A percentile compares a stretch with the other conserved stretches of the same genome.
phyloP scores from a whole-genome alignment of 73 alveolate species.

The Paramecium sexaurelia region DNA sequence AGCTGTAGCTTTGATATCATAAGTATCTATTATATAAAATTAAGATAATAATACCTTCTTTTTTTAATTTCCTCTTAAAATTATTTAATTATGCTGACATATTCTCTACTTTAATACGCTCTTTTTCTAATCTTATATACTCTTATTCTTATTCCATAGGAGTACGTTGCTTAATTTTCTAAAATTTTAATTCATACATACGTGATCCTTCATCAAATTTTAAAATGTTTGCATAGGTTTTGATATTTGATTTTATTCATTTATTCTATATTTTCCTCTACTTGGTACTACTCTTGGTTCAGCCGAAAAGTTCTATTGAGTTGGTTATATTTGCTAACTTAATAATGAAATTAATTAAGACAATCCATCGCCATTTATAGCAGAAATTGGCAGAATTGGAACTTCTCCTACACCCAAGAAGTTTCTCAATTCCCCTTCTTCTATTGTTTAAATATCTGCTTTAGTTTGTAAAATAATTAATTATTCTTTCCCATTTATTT shows the following conservation, averaged over 20 bases:
- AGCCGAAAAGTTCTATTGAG: slow-evolving; percentile 60
- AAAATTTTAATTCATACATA: slow-evolving; percentile 39
- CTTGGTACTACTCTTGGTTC: slow-evolving; percentile 74
- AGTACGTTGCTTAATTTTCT: slow-evolving; percentile 64
- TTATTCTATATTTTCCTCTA: slow-evolving; percentile 68
- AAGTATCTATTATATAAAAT: slow-evolving; percentile 65
- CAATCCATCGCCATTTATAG: slow-evolving; percentile 20
- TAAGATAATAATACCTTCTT: slow-evolving; percentile 50
- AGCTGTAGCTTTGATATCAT: slow-evolving; percentile 91
- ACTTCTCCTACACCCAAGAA: background rate
- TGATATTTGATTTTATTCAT: slow-evolving; percentile 66
- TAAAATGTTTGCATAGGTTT: slow-evolving; percentile 57
- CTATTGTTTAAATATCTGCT: slow-evolving; percentile 54
- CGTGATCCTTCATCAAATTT: slow-evolving; percentile 70
- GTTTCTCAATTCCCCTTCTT: background rate
- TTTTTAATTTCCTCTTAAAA: slow-evolving; percentile 79
- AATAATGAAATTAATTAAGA: background rate
- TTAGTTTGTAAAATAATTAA: slow-evolving; percentile 50
- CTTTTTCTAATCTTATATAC: slow-evolving; percentile 67
- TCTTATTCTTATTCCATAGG: slow-evolving; percentile 73
- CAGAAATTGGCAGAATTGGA: background rate
- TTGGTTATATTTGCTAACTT: background rate
- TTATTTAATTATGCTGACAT: slow-evolving; percentile 70
- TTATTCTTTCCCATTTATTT: slow-evolving; percentile 29
- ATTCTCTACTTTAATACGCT: slow-evolving; percentile 70